These are phyloP conservation scores for Epicoccum sorghinum DNA, from an alignment of 2,329 filamentous ascomycete genomes.

Conservation along the genomic window DNA sequence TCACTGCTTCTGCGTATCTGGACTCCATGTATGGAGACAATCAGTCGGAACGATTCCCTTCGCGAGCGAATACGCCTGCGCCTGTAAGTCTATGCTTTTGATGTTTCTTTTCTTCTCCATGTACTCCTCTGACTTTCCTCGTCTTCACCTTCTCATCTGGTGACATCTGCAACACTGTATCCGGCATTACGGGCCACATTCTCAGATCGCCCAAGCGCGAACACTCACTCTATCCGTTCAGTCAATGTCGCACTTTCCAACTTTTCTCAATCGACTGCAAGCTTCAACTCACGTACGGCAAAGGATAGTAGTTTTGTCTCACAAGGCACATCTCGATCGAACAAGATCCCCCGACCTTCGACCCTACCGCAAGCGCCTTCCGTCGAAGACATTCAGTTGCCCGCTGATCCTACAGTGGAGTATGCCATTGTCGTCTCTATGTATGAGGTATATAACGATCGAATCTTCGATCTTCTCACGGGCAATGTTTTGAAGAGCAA, in stretches of 20 bases:
- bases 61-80: slow-evolving; percentile 55
- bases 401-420: slow-evolving; percentile 71
- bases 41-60: slow-evolving; percentile 57
- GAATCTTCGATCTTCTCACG: slow-evolving; percentile 91
- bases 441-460: slow-evolving; percentile 99
- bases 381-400: slow-evolving; percentile 71
- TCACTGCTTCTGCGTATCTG: slow-evolving; percentile 76
- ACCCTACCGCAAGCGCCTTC: slow-evolving; percentile 75
- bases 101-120: slow-evolving; percentile 10
- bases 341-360: slow-evolving; percentile 72
- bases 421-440: slow-evolving; percentile 92
- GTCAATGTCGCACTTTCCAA: slow-evolving; percentile 29
- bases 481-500: slow-evolving; percentile 63
- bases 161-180: slow-evolving; percentile 28
- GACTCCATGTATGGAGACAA: slow-evolving; percentile 78
- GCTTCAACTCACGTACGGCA: slow-evolving; percentile 33
- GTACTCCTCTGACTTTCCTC: slow-evolving; percentile 16
- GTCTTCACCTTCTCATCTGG: slow-evolving; percentile 18
- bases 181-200: slow-evolving; percentile 27
- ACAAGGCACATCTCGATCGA: slow-evolving; percentile 58
- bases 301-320: slow-evolving; percentile 65
- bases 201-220: slow-evolving; percentile 20
- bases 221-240: slow-evolving; percentile 40
- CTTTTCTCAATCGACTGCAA: slow-evolving; percentile 36
- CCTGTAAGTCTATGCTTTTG: slow-evolving; percentile 44